These are phyloP conservation scores for Kodamaea sagamina DNA, from an alignment of 805 yeast genomes.

Conservation along the genomic window DNA sequence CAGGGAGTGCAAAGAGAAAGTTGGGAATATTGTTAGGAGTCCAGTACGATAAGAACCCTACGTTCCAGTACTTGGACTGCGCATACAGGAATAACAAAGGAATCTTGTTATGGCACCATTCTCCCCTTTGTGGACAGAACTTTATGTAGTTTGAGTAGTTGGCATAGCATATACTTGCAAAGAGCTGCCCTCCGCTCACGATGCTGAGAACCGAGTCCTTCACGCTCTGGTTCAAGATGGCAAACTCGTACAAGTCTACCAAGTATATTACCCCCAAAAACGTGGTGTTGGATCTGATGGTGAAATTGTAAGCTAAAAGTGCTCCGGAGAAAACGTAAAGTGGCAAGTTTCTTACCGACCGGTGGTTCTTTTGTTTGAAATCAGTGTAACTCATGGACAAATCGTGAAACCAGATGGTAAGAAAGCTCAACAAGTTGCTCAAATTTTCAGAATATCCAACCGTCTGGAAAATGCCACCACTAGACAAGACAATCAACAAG, in stretches of 20 bases:
- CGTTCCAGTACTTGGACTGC: constrained; percentile 81
- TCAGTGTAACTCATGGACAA: constrained; percentile 24
- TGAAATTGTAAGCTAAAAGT: constrained; percentile 55
- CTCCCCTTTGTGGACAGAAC: constrained; percentile 72
- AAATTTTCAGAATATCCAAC: constrained; percentile 77
- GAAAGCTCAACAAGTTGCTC: constrained; percentile 60
- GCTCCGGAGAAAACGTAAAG: constrained; percentile 52
- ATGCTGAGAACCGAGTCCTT: constrained; percentile 34
- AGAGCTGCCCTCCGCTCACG: constrained; percentile 58
- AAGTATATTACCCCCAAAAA: constrained; percentile 69
- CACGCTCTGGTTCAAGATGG: constrained; percentile 16
- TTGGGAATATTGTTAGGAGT: constrained; percentile 78
- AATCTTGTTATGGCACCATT: constrained; percentile 67
- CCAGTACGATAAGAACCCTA: constrained; percentile 84
- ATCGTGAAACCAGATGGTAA: constrained; percentile 57
- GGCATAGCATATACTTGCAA: constrained; percentile 44
- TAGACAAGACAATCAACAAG: constrained; percentile 57
- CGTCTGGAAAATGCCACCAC: constrained; percentile 78
- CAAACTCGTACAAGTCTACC: constrained; percentile 48
- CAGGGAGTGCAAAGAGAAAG: constrained; percentile 75
- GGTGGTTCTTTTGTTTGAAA: constrained; percentile 17
- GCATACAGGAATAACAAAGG: constrained; percentile 71
- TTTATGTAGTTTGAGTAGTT: constrained; percentile 54
- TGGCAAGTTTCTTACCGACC: constrained; percentile 24
- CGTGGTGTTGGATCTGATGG: constrained; percentile 75